Base-by-base conservation (phyloP, 805 yeast species). In the Ogataea corticis region DNA sequence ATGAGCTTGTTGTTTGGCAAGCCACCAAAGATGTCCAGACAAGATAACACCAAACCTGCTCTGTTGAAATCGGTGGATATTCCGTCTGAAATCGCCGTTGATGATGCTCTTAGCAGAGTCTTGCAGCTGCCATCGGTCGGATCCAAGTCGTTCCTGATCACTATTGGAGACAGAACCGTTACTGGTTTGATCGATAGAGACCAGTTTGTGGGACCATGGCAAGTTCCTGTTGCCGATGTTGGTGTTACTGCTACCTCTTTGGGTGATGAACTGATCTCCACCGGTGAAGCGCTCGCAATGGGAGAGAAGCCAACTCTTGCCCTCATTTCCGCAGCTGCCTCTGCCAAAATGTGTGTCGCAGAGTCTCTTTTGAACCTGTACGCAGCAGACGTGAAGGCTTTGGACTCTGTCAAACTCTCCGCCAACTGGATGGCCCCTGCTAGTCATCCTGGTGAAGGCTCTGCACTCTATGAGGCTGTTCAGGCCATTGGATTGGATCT, bases 401-500 rank as follows among this genome's bases (percentile, higher is more conserved):
- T 92, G 49, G 83, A 82, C 51, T 77, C 82, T 54, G 82, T 94
- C 44, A 88, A 91, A 62, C 71, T 94, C 48, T 87, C 96, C 42
- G 99, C 99, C 37, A 94, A 94, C 73, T 94, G 99, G 99, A 94
- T 94, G 99, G 83, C 97, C 10, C 91, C 98, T 40, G 96, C 99
- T 21, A 76, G 92, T 29, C 96, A 91, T 59, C 81, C 80, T 17
- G 98, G 98, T 59, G 99, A 94, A 69, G 99, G 99, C 50, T 77
- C 95, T 42, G 91, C 89, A 51, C 74, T 94, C 51, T 94, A 92
- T 64, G 97, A 90, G 68, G 99, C 97, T 38, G 99, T 94, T 38
- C 91, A 90, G 69, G 98, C 98, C 4, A 82, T 94, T 59, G 97
- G 97, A 56, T 64, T 91, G 62, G 97, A 89, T 54, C 75, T 95